Conservation (phyloP, 441 rosid genomes). For the Populus hybrid region DNA sequence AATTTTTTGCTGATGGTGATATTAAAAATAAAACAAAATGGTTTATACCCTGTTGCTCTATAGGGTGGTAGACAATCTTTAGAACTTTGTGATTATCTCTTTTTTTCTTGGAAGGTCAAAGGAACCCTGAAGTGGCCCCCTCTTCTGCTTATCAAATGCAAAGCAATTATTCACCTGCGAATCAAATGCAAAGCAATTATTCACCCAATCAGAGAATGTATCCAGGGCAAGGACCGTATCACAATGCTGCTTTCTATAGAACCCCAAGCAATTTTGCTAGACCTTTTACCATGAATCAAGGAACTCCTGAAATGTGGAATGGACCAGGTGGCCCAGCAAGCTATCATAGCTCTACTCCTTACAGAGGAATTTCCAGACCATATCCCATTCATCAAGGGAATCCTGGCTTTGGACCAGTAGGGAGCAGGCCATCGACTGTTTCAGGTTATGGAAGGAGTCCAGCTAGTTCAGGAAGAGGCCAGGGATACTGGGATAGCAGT, state of each 20-base stretch:
- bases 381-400: slow-evolving; percentile 20
- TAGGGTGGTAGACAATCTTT: neutral
- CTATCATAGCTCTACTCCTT: neutral
- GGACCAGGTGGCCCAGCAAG: slow-evolving; percentile 19
- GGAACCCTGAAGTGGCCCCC: slow-evolving; percentile 25
- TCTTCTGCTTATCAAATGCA: slow-evolving; percentile 38
- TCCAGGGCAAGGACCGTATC: slow-evolving; percentile 35
- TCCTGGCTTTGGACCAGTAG: slow-evolving; percentile 31
- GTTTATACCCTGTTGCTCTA: neutral
- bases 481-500: slow-evolving; percentile 34
- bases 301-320: slow-evolving; percentile 27
- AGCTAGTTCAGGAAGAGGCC: slow-evolving; percentile 47
- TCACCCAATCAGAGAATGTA: slow-evolving; percentile 32
- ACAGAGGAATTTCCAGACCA: slow-evolving; percentile 7
- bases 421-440: slow-evolving; percentile 12
- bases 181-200: slow-evolving; percentile 36
- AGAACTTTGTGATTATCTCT: neutral
- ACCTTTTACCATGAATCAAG: slow-evolving; percentile 41
- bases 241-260: slow-evolving; percentile 24
- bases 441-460: slow-evolving; percentile 27
- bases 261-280: slow-evolving; percentile 25
- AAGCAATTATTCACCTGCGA: slow-evolving; percentile 22
- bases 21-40: neutral
- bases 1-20: neutral
- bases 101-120: slow-evolving; percentile 32